phyloP scores from a whole-genome alignment of 1,284 basidiomycete genomes.

The Naganishia sp. region DNA sequence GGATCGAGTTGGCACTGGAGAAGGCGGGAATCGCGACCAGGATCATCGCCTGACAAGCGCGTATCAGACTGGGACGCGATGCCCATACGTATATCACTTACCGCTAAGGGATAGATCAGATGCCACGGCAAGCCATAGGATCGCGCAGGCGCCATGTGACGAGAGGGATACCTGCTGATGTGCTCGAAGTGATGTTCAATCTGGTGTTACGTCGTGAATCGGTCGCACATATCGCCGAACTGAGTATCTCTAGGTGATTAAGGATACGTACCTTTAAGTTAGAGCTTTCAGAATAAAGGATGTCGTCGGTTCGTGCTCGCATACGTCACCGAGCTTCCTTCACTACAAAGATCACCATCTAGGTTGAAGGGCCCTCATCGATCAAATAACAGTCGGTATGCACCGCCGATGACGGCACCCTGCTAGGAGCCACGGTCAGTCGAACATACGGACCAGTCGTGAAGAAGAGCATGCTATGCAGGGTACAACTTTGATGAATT shows the following conservation, averaged over 20 bases:
- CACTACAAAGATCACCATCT: too few species aligned
- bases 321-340: not conserved
- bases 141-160: constrained; percentile 25
- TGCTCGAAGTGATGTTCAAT: too few species aligned
- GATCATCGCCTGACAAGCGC: not conserved
- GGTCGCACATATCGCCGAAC: too few species aligned
- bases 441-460: not conserved
- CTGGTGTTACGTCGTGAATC: too few species aligned
- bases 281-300: not conserved
- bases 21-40: constrained; percentile 27
- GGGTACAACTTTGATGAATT: constrained; percentile 7
- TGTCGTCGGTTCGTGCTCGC: not conserved
- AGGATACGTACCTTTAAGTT: not conserved
- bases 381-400: too few species aligned
- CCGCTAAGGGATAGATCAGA: constrained; percentile 25
- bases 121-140: constrained; percentile 32
- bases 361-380: not conserved
- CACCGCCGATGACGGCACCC: too few species aligned
- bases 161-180: not conserved
- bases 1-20: constrained; percentile 9
- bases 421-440: not conserved
- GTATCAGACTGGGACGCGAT: not conserved
- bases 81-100: not conserved
- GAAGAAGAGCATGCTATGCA: not conserved
- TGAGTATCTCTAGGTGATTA: too few species aligned